Conservation (phyloP, 805 yeast species). For the Monosporozyma solicola region DNA sequence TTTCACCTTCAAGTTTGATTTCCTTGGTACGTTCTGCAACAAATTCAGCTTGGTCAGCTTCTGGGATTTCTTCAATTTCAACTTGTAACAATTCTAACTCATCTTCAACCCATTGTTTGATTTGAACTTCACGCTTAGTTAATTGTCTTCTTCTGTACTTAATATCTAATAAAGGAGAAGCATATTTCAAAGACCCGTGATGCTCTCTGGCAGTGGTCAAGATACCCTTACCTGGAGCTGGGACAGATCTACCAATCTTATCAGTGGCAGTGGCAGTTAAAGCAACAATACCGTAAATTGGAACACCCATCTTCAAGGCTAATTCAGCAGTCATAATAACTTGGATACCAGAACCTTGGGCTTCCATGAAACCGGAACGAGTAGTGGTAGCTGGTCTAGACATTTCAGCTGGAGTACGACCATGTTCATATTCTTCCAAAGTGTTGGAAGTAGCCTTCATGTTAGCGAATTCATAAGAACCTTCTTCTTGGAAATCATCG, state of each 20-base stretch:
- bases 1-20: conserved; percentile 71
- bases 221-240: conserved; percentile 99
- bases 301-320: conserved; percentile 97
- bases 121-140: conserved; percentile 64
- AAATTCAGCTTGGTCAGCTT: conserved; percentile 48
- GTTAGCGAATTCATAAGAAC: conserved; percentile 94
- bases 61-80: conserved; percentile 51
- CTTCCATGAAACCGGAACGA: conserved; percentile 98
- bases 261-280: conserved; percentile 95
- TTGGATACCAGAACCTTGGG: conserved; percentile 99
- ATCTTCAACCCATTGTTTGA: conserved; percentile 74
- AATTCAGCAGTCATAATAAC: conserved; percentile 90
- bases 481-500: conserved; percentile 99
- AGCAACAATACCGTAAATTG: conserved; percentile 92
- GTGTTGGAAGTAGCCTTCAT: conserved; percentile 98
- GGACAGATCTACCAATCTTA: conserved; percentile 97
- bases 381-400: conserved; percentile 96
- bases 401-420: conserved; percentile 98
- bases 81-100: conserved; percentile 65
- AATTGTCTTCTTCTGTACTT: conserved; percentile 92
- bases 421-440: conserved; percentile 78
- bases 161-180: conserved; percentile 74
- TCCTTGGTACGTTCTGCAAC: conserved; percentile 80
- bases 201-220: conserved; percentile 95
- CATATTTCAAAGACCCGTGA: conserved; percentile 69